Base-by-base conservation (phyloP, 371 early-diverging fungal genomes). In the Funneliformis caledonium region DNA sequence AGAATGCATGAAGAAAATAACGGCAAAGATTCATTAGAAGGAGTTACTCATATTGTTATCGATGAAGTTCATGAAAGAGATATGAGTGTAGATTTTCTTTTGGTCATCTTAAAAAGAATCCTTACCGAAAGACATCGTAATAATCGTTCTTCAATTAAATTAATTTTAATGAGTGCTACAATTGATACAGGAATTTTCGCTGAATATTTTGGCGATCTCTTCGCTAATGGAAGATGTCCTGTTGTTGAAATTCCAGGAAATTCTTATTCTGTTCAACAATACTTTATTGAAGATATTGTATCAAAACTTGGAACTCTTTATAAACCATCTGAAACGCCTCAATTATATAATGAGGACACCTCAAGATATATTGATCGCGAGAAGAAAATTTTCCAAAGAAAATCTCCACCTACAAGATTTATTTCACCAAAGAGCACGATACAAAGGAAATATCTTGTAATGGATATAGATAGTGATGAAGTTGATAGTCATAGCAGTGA, bases 161-260 rank as follows among this genome's bases (percentile, higher is more conserved):
- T 92, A 33, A 85, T 94, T 31, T 81, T 95, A 45, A 93, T 94
- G 94, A 92, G 93, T 73, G 94, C 94, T 1, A 94, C 94, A 1
- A 84, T 92, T 43, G 90, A 95, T 59, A 83, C 88, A 0, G 82
- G 86, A 8, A 62, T 86, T 37, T 90, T 94, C 72, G 80, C 86
- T 8, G 82, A 83, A 16, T 94, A 93, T 81, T 95, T 94, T 82
- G 83, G 85, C 0, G 86, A 85, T 26, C 83, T 81, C 22, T 86
- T 80, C 78, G 75, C 81, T 72, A 75, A 91, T 68, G 83, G 83
- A 5, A 82, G 83, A 61, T 81, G 89, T 42, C 87, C 91, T 45
- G 86, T 89, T n/a, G 82, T 95, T 11, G 82, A 85, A 43, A 90
- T 96, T 9, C 90, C 93, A 0, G 94, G 94, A 1, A 85, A 89